Percentiles rank a stretch among this genome's conserved stretches.
phyloP scores from a whole-genome alignment of 2,329 filamentous ascomycete genomes.

The Beauveria caledonica region DNA sequence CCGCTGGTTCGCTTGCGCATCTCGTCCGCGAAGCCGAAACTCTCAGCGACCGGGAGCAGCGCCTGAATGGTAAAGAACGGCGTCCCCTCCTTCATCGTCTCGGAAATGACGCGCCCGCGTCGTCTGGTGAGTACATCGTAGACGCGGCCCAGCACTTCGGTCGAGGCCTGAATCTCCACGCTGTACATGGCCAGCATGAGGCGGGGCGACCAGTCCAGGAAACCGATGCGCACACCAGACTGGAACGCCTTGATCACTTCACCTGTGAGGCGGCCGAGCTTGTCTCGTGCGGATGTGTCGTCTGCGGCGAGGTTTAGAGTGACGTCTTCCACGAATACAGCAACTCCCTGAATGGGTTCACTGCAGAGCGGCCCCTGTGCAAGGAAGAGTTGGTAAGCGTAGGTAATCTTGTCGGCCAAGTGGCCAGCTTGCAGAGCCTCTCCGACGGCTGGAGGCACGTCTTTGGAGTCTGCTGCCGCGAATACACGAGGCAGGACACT shows the following conservation, averaged over 20 bases:
- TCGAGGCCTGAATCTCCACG: conserved; percentile 93
- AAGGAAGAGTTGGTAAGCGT: conserved; percentile 90
- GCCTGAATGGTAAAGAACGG: conserved; percentile 94
- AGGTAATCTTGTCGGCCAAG: conserved; percentile 81
- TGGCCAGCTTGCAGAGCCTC: conserved; percentile 53
- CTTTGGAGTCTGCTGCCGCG: conserved; percentile 25
- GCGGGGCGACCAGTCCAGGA: conserved; percentile 94
- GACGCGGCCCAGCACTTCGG: conserved; percentile 88
- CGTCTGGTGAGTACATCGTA: conserved; percentile 97
- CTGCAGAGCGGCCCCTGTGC: conserved; percentile 84
- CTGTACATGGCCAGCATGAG: conserved; percentile 96
- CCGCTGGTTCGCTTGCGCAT: conserved; percentile 92
- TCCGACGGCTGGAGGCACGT: conserved; percentile 31
- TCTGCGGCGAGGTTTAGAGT: conserved; percentile 48
- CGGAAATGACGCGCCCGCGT: conserved; percentile 78
- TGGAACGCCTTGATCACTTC: conserved; percentile 89
- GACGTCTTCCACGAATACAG: conserved; percentile 81
- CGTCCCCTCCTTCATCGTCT: conserved; percentile 88
- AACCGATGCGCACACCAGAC: conserved; percentile 72
- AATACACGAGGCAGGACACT: conserved; percentile 68
- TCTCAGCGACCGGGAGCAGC: conserved; percentile 83
- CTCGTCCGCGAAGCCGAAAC: conserved; percentile 92
- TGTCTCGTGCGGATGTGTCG: conserved; percentile 52
- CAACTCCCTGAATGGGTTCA: conserved; percentile 88
- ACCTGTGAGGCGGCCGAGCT: conserved; percentile 73